phyloP scores from a whole-genome alignment of 2,329 filamentous ascomycete species.

The Sordariomycetes sp. region DNA sequence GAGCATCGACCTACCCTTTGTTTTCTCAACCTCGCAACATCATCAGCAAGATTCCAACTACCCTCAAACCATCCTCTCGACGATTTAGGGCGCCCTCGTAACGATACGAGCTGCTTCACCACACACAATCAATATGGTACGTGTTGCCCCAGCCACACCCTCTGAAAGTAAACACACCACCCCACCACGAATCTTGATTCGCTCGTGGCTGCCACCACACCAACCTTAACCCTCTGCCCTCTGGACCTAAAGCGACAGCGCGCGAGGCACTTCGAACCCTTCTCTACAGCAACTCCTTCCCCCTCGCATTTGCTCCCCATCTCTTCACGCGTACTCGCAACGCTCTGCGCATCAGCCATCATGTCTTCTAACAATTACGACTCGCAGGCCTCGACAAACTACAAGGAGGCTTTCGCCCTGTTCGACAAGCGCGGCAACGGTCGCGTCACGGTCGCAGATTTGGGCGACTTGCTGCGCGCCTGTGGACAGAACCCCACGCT shows the following conservation, averaged over 20 bases:
- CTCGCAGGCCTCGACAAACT: constrained; percentile 77
- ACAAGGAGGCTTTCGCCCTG: constrained; percentile 99
- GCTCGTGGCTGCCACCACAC: too few species aligned
- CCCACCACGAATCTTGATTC: constrained; percentile 17
- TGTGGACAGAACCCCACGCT: constrained; percentile 98
- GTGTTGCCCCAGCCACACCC: constrained; percentile 1
- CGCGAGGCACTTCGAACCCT: background rate
- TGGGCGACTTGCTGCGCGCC: constrained; percentile 89
- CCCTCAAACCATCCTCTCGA: background rate
- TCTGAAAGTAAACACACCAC: background rate
- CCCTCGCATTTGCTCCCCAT: background rate
- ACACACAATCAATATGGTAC: background rate
- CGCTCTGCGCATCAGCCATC: background rate
- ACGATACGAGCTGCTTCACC: background rate
- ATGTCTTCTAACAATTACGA: constrained; percentile 39
- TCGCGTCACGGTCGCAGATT: constrained; percentile 74
- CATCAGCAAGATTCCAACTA: background rate
- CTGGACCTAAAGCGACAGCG: background rate
- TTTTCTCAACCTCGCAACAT: constrained; percentile 1
- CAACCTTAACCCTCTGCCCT: too few species aligned
- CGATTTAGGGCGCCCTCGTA: too few species aligned
- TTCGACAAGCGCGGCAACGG: constrained; percentile 99
- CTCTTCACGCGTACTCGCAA: constrained; percentile 5
- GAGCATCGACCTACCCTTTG: too few species aligned
- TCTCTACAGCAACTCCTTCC: background rate